Evolutionary conservation across 139 green algal genomes (phyloP).

Genomic region (Spirogloea muscicola): DNA sequence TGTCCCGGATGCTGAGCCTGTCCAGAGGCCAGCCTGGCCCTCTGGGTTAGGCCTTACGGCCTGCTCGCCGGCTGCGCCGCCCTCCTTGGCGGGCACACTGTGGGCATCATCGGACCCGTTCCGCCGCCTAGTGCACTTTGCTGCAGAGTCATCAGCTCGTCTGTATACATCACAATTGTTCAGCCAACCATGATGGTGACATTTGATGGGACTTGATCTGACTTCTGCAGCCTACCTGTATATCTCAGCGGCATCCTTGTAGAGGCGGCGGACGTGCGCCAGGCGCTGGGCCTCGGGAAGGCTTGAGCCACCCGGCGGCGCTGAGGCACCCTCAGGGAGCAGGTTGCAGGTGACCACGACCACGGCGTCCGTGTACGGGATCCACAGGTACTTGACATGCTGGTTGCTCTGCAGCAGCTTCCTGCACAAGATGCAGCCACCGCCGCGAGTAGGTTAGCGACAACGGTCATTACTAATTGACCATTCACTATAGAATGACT

Average conservation of each 20-base stretch:
- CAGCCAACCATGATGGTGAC: too few species aligned
- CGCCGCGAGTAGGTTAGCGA: too few species aligned
- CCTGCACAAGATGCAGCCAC: too few species aligned
- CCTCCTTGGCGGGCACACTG: too few species aligned
- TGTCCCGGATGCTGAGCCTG: neutral
- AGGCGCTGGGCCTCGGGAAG: constrained; percentile 29
- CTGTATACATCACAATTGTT: too few species aligned
- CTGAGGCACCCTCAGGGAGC: neutral
- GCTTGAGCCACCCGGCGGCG: neutral
- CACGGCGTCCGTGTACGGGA: constrained; percentile 83
- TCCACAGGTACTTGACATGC: constrained; percentile 97
- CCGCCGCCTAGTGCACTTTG: neutral
- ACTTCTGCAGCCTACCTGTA: too few species aligned
- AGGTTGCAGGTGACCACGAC: constrained; percentile 51
- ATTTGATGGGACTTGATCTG: too few species aligned
- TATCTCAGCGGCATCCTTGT: constrained; percentile 6
- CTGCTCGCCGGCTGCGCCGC: neutral
- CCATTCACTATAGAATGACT: too few species aligned
- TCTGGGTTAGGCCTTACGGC: neutral
- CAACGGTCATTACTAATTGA: too few species aligned
- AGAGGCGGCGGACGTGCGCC: constrained; percentile 24
- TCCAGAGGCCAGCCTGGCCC: neutral
- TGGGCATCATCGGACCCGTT: neutral
- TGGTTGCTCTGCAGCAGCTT: constrained; percentile 67
- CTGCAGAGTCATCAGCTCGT: neutral